Conservation (phyloP, 129 eudicot genomes). For the Pseudognaphalium luteoalbum region DNA sequence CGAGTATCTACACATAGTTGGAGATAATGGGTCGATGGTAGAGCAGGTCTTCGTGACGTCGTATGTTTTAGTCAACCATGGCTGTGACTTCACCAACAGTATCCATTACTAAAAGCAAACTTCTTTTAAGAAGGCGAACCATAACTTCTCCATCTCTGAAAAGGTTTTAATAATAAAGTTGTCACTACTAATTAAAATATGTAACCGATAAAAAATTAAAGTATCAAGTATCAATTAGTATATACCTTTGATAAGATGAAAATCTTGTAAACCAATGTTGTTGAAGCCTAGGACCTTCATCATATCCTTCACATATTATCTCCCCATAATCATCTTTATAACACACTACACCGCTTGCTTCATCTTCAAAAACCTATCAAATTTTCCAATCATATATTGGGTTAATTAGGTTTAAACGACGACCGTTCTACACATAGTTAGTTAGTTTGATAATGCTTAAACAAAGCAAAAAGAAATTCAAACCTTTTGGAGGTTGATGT, state of each 20-base stretch:
- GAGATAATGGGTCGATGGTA: background rate
- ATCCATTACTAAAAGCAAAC: slow-evolving; percentile 19
- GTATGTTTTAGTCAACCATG: background rate
- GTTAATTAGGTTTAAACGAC: background rate
- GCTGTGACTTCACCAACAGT: slow-evolving; percentile 18
- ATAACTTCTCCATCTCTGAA: slow-evolving; percentile 23
- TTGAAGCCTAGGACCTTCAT: slow-evolving; percentile 65
- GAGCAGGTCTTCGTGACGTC: background rate
- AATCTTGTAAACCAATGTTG: slow-evolving; percentile 25
- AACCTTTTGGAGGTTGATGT: slow-evolving; percentile 35
- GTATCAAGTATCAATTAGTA: background rate
- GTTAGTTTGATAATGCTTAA: too few relatives aligned
- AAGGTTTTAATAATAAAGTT: too few relatives aligned
- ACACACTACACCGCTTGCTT: slow-evolving; percentile 53
- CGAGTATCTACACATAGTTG: background rate
- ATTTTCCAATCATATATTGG: background rate
- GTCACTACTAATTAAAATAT: too few relatives aligned
- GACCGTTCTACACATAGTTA: too few relatives aligned
- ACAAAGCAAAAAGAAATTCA: background rate
- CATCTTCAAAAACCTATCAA: slow-evolving; percentile 58
- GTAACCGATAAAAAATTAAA: too few relatives aligned
- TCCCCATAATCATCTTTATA: slow-evolving; percentile 63
- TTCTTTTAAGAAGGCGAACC: slow-evolving; percentile 19
- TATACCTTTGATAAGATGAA: slow-evolving; percentile 29
- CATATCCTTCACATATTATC: slow-evolving; percentile 65